Conservation (phyloP, 345 rosid species). For the Linum trigynum region DNA sequence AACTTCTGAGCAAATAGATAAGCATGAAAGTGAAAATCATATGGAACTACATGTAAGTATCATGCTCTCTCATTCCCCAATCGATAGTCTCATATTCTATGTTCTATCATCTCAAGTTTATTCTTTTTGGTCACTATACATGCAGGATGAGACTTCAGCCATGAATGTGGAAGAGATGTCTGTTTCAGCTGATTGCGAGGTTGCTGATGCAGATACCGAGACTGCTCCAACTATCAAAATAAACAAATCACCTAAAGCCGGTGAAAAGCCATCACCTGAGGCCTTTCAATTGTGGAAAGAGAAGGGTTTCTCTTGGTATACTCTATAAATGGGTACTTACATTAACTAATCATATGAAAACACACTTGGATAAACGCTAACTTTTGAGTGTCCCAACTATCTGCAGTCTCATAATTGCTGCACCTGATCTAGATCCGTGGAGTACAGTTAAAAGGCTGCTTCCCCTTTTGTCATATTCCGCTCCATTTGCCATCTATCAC, state of each 20-base stretch:
- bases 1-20: slow-evolving; percentile 18
- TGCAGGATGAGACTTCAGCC: slow-evolving; percentile 40
- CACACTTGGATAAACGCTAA: neutral
- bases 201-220: slow-evolving; percentile 21
- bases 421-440: slow-evolving; percentile 82
- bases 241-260: slow-evolving; percentile 55
- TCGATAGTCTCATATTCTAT: neutral
- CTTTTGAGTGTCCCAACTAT: slow-evolving; percentile 8
- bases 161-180: slow-evolving; percentile 30
- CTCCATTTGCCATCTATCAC: slow-evolving; percentile 87
- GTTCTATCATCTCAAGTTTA: slow-evolving; percentile 7
- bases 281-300: slow-evolving; percentile 50
- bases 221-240: slow-evolving; percentile 18
- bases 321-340: slow-evolving; percentile 3
- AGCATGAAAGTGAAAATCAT: slow-evolving; percentile 18
- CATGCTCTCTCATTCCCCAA: slow-evolving; percentile 2
- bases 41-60: slow-evolving; percentile 37
- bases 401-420: slow-evolving; percentile 73
- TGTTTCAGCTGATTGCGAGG: slow-evolving; percentile 32
- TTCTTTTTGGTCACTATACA: slow-evolving; percentile 4
- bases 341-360: slow-evolving; percentile 1
- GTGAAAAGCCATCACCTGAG: slow-evolving; percentile 65
- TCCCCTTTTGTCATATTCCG: slow-evolving; percentile 71
- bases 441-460: slow-evolving; percentile 49
- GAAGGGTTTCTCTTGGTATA: slow-evolving; percentile 81